These are phyloP conservation scores for Botrytis cinerea DNA, from an alignment of 2,329 filamentous ascomycete genomes.

Conservation along the genomic window DNA sequence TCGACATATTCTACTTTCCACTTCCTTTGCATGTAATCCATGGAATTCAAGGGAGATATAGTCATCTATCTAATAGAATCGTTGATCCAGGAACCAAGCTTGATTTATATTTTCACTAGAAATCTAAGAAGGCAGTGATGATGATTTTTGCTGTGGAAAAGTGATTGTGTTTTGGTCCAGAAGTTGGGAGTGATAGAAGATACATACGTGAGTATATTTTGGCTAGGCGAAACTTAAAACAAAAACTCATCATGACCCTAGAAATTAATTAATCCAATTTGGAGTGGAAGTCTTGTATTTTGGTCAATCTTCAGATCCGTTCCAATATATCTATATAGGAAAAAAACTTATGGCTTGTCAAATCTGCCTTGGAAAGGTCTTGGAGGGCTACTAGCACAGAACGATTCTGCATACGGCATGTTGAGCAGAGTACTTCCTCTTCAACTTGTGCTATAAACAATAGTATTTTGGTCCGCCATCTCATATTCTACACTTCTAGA, in stretches of 20 bases:
- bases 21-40: too few relatives aligned
- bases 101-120: neutral
- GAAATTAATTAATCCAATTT: neutral
- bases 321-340: neutral
- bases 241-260: neutral
- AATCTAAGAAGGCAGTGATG: too few relatives aligned
- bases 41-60: too few relatives aligned
- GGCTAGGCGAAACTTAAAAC: neutral
- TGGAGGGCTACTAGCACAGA: neutral
- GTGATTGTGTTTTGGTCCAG: neutral
- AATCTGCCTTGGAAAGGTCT: neutral
- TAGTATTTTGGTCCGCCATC: constrained; percentile 12
- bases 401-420: neutral
- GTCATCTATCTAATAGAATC: too few relatives aligned
- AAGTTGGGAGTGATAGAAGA: neutral
- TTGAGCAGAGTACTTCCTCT: neutral
- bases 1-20: too few relatives aligned
- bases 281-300: neutral
- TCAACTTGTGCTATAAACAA: constrained; percentile 15
- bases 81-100: neutral
- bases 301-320: neutral
- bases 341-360: neutral
- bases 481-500: constrained; percentile 17
- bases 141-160: neutral
- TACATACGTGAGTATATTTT: neutral